phyloP scores from a whole-genome alignment of 2,329 filamentous ascomycete species.

The Aspergillus jensenii region DNA sequence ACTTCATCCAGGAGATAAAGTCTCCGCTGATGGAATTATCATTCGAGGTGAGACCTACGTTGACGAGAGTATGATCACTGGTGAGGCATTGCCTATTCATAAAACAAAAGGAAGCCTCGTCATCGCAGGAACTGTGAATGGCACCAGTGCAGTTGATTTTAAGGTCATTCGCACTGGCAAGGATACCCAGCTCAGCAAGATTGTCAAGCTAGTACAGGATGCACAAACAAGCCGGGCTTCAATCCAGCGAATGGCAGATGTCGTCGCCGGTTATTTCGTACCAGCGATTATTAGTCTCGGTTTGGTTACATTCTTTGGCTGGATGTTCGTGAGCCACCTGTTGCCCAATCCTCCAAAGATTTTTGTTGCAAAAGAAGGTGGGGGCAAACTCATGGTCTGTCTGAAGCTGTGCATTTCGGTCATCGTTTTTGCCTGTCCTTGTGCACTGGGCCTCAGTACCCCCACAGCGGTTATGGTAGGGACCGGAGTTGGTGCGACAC shows the following conservation, averaged over 20 bases:
- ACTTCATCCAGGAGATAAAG: constrained; percentile 91
- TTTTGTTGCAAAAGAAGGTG: constrained; percentile 75
- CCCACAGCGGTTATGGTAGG: constrained; percentile 99
- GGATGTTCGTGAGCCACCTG: constrained; percentile 93
- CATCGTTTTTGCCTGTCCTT: constrained; percentile 96
- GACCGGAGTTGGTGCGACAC: constrained; percentile 91
- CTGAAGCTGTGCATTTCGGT: constrained; percentile 97
- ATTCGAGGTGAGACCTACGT: constrained; percentile 89
- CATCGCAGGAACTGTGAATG: constrained; percentile 95
- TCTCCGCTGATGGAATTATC: constrained; percentile 86
- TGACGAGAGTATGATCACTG: constrained; percentile 98
- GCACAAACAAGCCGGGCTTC: constrained; percentile 92
- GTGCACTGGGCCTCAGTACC: constrained; percentile 90
- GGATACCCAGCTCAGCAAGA: constrained; percentile 95
- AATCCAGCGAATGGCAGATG: constrained; percentile 90
- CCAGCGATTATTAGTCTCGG: constrained; percentile 84
- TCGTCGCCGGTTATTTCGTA: constrained; percentile 89
- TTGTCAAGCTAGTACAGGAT: constrained; percentile 96
- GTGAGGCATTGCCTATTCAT: constrained; percentile 91
- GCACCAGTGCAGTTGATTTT: constrained; percentile 87
- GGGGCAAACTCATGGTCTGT: constrained; percentile 94
- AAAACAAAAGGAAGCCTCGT: constrained; percentile 78
- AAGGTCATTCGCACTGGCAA: constrained; percentile 87
- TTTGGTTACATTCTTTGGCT: constrained; percentile 78
- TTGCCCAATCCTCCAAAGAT: constrained; percentile 82